phyloP scores from a whole-genome alignment of 495 filamentous ascomycete species.

The Aspergillus mulundensis region DNA sequence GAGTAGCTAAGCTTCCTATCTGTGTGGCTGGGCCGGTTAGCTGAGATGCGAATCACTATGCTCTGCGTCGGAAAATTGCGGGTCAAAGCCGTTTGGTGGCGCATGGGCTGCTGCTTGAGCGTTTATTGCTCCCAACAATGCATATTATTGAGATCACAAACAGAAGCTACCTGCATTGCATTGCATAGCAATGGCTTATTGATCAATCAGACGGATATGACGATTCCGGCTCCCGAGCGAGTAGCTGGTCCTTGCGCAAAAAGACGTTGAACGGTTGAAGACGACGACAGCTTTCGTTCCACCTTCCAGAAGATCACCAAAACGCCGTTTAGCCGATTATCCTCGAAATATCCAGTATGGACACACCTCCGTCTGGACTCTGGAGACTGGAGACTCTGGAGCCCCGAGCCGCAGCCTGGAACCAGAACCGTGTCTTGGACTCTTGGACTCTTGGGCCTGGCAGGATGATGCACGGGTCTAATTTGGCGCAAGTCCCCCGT shows the following conservation, averaged over 20 bases:
- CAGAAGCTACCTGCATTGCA: background rate
- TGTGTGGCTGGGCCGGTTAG: background rate
- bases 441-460: background rate
- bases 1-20: background rate
- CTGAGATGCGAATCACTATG: background rate
- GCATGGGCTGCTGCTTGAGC: background rate
- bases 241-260: background rate
- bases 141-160: background rate
- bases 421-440: background rate
- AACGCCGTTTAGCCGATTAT: background rate
- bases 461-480: slow-evolving; percentile 5
- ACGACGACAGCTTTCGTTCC: background rate
- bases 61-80: background rate
- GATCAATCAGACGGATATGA: background rate
- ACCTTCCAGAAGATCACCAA: background rate
- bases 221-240: background rate
- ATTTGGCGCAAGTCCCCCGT: slow-evolving; percentile 13
- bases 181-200: background rate
- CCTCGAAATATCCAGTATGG: background rate
- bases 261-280: background rate
- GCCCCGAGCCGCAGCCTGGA: background rate
- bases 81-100: background rate
- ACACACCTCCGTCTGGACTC: background rate
- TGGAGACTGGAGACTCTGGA: background rate
- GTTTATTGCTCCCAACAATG: background rate